Percentiles rank a stretch among this genome's conserved stretches.
Evolutionary conservation across 2,329 filamentous ascomycete genomes (phyloP).

Genomic region (Aspergillus sp.): DNA sequence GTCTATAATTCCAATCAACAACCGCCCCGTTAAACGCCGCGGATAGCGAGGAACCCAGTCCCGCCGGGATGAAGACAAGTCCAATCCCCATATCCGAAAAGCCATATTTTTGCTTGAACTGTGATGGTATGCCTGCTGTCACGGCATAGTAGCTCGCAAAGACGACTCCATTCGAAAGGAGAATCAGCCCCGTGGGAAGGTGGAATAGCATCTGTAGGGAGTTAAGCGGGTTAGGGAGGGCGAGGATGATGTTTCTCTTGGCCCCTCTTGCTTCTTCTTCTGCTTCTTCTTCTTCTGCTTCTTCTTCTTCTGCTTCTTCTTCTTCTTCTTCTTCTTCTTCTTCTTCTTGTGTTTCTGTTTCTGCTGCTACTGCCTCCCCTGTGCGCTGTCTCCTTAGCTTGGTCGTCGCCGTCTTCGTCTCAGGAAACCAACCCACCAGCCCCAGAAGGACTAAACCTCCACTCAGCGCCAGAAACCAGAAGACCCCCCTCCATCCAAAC

Average conservation of each 20-base stretch:
- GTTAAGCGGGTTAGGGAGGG: constrained; percentile 41
- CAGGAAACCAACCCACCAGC: constrained; percentile 32
- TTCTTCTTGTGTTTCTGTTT: background rate
- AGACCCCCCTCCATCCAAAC: constrained; percentile 53
- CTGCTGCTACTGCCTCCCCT: background rate
- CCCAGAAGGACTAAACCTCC: constrained; percentile 28
- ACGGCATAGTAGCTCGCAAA: constrained; percentile 46
- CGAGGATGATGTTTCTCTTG: too few relatives aligned
- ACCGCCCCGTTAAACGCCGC: constrained; percentile 41
- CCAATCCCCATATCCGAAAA: constrained; percentile 43
- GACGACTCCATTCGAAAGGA: constrained; percentile 39
- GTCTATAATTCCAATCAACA: constrained; percentile 46
- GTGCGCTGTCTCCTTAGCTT: too few relatives aligned
- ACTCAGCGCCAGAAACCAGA: constrained; percentile 54
- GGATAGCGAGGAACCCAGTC: constrained; percentile 41
- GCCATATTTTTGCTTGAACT: constrained; percentile 38
- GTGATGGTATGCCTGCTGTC: constrained; percentile 38
- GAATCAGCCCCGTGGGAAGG: constrained; percentile 37
- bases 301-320: background rate
- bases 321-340: constrained; percentile 7
- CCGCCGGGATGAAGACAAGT: constrained; percentile 46
- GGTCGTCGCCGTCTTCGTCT: constrained; percentile 25
- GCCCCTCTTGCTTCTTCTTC: too few relatives aligned
- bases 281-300: background rate
- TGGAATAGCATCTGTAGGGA: constrained; percentile 36